Evolutionary conservation across 2,329 filamentous ascomycete species (phyloP), one percentile per base, ranked within the genome.

Genomic region (Aureobasidium sp.): DNA sequence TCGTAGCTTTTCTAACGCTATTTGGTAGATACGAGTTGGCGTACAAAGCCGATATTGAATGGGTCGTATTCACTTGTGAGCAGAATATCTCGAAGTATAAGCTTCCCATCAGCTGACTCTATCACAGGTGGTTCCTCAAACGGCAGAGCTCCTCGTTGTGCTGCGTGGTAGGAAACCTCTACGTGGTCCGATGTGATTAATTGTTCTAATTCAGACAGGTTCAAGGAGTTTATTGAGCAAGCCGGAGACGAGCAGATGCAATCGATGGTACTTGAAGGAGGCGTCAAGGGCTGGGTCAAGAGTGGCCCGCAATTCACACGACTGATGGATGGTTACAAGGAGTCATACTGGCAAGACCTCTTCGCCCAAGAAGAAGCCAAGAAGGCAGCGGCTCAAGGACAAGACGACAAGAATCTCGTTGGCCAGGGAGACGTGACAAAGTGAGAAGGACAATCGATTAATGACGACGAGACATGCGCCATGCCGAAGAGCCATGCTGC

Each of bases 271-370:
- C 67, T 78, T n/a, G 74, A 72, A 61, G 76, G 74, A 16, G 76
- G 76, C 16, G 73, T 78, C 61, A 78, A 78, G 64, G 76, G 74
- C 0, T 78, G 76, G 76, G 74, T 78, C 9, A 76, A 74, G 62
- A 72, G 67, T 29, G 76, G 76, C 14, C 68, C 68, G 14, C 62
- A 68, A 34, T 78, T 70, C 64, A 75, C 68, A 39, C 62, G 70
- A 59, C 67, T 73, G 10, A 72, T 78, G 68, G 75, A 78, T 64
- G 74, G 74, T 29, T 77, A 71, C 61, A 68, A 74, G 45, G 66
- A 71, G 48, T 69, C 73, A 47, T 74, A 77, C 63, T 78, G 76
- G 76, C 71, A 71, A 66, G 70, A 75, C 61, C 70, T 76, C 13
- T 68, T 73, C 41, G 66, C 62, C 11, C 65, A 72, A 57, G 69